Conservation (phyloP, 345 rosid species). For the Populus simonii region DNA sequence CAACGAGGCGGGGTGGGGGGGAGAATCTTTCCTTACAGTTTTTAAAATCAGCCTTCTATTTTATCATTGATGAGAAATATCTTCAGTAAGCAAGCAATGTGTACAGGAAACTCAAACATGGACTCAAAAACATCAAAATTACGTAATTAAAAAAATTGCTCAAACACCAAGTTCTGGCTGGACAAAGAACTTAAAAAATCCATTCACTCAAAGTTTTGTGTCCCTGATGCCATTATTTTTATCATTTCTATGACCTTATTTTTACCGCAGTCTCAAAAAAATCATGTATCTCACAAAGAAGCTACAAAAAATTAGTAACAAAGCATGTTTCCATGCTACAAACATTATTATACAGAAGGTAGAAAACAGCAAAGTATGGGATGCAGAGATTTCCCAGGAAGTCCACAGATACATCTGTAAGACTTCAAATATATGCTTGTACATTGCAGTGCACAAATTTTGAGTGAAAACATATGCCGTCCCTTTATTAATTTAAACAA, state of each 20-base stretch:
- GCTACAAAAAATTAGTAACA: too few relatives aligned
- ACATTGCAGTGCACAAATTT: neutral
- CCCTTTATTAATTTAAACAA: neutral
- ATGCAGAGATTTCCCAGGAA: too few relatives aligned
- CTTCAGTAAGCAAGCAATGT: neutral
- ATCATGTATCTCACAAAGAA: too few relatives aligned
- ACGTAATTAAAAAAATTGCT: neutral
- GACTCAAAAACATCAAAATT: neutral
- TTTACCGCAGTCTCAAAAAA: too few relatives aligned
- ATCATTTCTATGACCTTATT: too few relatives aligned
- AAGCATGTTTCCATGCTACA: too few relatives aligned
- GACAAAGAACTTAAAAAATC: neutral
- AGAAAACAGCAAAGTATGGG: too few relatives aligned
- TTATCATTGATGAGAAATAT: neutral
- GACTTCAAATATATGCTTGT: neutral
- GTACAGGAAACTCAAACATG: neutral
- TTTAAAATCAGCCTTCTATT: neutral
- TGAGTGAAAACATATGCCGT: neutral
- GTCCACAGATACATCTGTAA: too few relatives aligned
- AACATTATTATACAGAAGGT: too few relatives aligned
- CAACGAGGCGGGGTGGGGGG: too few relatives aligned
- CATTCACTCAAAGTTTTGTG: too few relatives aligned
- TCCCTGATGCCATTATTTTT: too few relatives aligned
- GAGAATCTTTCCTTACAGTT: neutral
- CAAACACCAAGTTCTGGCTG: neutral